Base-by-base conservation (phyloP, 2,329 filamentous ascomycete species). In the Colletotrichum agaves region DNA sequence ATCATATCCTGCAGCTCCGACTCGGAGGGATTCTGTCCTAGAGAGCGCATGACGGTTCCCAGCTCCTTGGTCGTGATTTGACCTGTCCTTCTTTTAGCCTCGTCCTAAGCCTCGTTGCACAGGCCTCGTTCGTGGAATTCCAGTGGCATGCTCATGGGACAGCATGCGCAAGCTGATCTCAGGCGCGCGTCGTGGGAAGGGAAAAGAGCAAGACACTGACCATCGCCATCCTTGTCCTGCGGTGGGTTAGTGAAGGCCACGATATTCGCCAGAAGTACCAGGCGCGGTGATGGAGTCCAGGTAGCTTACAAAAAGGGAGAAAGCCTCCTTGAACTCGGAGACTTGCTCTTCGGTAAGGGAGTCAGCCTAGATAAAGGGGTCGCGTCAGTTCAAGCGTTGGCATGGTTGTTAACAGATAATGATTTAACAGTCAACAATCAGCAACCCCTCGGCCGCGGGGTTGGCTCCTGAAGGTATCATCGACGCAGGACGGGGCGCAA, bases 251-350 rank as follows among this genome's bases (percentile, higher is more conserved):
- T 56, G 61, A 61, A 65, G 69, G 73, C 63, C 31, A 70, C 21
- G 21, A 44, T 8, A 23, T 11, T 68, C 33, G 68, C 58, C 57
- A 46, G 49, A 39, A 23, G n/a, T 65, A n/a, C 11, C 7, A 23
- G 19, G 35, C 13, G 47, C 33, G 41, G 47, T 12, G 55, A 69
- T n/a, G 39, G 27, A 21, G 7, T 57, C 31, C 39, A 7, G 35
- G 13, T 21, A 12, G 83, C 96, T 91, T 91, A 99, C 96, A 84
- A 99, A 99, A 74, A 99, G 93, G 81, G 96, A 99, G 86, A 99
- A 99, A 63, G 96, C 96, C 87, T 99, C 96, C 92, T 98, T 99
- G 88, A 98, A 99, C 87, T 99, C 96, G 81, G 96, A 98, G 81
- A 99, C 96, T 89, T 99, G 96, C 87, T 99, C 96, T 88, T 99